These are phyloP conservation scores for Allium sativum DNA, from an alignment of 106 monocot species.

Conservation along the genomic window DNA sequence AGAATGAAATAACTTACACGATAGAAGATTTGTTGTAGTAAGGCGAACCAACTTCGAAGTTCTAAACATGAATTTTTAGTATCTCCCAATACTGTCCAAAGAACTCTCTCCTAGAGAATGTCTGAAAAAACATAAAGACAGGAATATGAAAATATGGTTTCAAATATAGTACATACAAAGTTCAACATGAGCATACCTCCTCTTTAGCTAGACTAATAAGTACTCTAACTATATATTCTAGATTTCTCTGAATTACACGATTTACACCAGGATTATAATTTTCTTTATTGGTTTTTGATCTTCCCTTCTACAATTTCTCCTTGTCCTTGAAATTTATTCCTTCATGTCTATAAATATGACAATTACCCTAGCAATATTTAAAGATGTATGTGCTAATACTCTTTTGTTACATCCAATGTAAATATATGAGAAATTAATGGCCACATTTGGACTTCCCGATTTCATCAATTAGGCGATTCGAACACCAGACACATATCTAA, in stretches of 20 bases:
- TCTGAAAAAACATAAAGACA: constrained; percentile 18
- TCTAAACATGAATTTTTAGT: constrained; percentile 15
- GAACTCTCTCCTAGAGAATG: constrained; percentile 27
- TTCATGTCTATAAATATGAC: constrained; percentile 9
- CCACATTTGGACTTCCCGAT: constrained; percentile 13
- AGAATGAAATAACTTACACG: background rate
- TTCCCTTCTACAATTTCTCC: constrained; percentile 21
- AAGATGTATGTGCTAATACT: background rate
- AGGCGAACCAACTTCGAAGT: constrained; percentile 5
- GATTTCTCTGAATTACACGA: constrained; percentile 30
- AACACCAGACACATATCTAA: constrained; percentile 60
- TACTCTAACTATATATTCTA: constrained; percentile 32
- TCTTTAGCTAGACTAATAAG: constrained; percentile 31
- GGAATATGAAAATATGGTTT: constrained; percentile 6
- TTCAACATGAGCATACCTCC: constrained; percentile 14
- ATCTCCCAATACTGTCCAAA: constrained; percentile 50
- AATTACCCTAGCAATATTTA: background rate
- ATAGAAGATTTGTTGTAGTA: background rate
- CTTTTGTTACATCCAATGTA: background rate
- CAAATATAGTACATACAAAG: background rate
- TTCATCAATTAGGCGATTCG: constrained; percentile 33
- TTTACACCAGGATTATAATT: constrained; percentile 6
- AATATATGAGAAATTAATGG: background rate
- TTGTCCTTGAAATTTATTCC: constrained; percentile 22
- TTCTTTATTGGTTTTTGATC: constrained; percentile 2